Percentiles rank a stretch among this genome's conserved stretches.
Conservation (phyloP, 2,329 filamentous ascomycete species). For the Epichloe festucae region DNA sequence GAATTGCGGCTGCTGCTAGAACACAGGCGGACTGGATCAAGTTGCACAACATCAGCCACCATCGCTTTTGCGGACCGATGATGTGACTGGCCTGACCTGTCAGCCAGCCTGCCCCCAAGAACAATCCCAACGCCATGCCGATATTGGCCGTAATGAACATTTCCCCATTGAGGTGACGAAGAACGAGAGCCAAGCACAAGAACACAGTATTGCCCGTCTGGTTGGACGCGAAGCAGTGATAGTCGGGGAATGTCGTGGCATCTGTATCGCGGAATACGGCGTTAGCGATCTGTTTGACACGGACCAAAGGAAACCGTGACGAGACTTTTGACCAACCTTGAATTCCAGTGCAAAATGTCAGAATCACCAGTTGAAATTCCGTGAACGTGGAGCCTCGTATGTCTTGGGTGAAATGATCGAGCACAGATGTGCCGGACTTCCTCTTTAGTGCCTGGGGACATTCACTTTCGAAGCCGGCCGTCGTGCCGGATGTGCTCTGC, state of each 20-base stretch:
- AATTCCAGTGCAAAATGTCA: slow-evolving; percentile 38
- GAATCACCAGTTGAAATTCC: slow-evolving; percentile 31
- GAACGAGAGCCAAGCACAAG: slow-evolving; percentile 36
- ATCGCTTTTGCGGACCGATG: slow-evolving; percentile 34
- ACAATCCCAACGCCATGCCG: slow-evolving; percentile 39
- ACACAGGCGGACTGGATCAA: slow-evolving; percentile 41
- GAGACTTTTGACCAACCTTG: slow-evolving; percentile 24
- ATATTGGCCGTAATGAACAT: slow-evolving; percentile 42
- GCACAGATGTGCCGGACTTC: not conserved
- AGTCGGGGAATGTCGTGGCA: slow-evolving; percentile 47
- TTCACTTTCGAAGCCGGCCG: not conserved
- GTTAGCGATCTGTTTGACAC: not conserved
- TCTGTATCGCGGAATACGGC: slow-evolving; percentile 20
- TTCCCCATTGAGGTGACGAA: slow-evolving; percentile 32
- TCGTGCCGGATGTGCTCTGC: not conserved
- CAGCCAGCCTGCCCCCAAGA: slow-evolving; percentile 39
- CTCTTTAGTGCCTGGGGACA: not conserved
- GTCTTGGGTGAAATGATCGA: slow-evolving; percentile 13
- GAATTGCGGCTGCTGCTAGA: slow-evolving; percentile 37
- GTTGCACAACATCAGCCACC: slow-evolving; percentile 43
- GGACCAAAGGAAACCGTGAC: not conserved
- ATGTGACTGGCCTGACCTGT: slow-evolving; percentile 44
- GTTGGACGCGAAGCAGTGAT: slow-evolving; percentile 50
- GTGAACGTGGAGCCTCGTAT: slow-evolving; percentile 27
- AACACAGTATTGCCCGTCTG: slow-evolving; percentile 55